These are phyloP conservation scores for peach (Prunus persica) DNA, from an alignment of 306 rosid genomes.

Conservation along the genomic window DNA sequence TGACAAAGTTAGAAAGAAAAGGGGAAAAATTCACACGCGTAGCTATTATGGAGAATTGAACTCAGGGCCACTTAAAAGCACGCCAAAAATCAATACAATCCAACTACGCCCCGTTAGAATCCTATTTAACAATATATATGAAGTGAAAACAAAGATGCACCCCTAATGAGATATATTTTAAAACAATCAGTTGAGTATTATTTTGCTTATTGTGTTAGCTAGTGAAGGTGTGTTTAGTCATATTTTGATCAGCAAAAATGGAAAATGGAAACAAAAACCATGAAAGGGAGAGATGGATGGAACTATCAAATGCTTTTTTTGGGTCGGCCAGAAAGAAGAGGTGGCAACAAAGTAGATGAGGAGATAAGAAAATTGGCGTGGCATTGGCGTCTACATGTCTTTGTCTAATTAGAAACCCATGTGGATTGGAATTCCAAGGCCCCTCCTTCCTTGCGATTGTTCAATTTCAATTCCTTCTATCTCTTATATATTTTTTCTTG, in stretches of 20 bases:
- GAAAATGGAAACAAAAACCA: background rate
- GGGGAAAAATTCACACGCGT: too few relatives aligned
- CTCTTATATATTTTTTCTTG: background rate
- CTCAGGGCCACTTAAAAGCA: too few relatives aligned
- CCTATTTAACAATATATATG: too few relatives aligned
- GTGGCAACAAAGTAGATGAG: slow-evolving; percentile 13
- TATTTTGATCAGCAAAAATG: background rate
- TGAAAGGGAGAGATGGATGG: background rate
- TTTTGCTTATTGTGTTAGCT: too few relatives aligned
- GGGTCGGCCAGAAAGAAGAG: slow-evolving; percentile 6
- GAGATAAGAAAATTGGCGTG: slow-evolving; percentile 45
- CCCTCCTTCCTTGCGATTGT: background rate
- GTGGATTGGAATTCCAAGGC: slow-evolving; percentile 11
- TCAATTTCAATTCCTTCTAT: background rate
- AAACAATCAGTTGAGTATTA: too few relatives aligned
- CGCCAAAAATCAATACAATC: too few relatives aligned
- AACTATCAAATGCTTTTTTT: slow-evolving; percentile 7
- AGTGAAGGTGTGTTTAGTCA: too few relatives aligned
- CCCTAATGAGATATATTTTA: too few relatives aligned
- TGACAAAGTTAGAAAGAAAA: too few relatives aligned
- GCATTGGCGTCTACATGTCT: slow-evolving; percentile 37
- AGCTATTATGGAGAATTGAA: too few relatives aligned
- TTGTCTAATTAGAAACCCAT: slow-evolving; percentile 26
- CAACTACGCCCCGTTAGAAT: too few relatives aligned
- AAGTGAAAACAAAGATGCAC: too few relatives aligned